A percentile compares a stretch with the other conserved stretches of the same genome.
These are phyloP conservation scores for Neurospora hispaniola DNA, from an alignment of 495 filamentous ascomycete genomes.

Conservation along the genomic window DNA sequence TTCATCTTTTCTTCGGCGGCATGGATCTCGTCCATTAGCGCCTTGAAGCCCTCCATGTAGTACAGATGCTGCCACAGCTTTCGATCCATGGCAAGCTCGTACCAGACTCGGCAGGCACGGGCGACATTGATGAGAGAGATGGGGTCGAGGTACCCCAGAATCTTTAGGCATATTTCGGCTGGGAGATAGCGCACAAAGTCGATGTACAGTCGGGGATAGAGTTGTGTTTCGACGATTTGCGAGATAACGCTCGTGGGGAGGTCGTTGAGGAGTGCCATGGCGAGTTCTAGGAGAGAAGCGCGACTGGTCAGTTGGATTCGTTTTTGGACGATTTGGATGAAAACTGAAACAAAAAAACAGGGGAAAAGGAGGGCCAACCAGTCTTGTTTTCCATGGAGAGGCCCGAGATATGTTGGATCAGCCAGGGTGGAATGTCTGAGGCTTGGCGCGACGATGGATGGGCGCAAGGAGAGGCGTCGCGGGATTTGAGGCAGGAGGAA, in stretches of 20 bases:
- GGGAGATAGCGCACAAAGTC: conserved; percentile 81
- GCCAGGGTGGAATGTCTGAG: conserved; percentile 29
- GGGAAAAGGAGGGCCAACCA: conserved; percentile 25
- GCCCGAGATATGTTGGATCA: conserved; percentile 33
- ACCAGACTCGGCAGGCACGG: conserved; percentile 70
- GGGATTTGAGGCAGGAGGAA: conserved; percentile 13
- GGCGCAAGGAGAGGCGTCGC: conserved; percentile 14
- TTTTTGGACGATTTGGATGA: neutral
- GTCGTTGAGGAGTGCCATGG: conserved; percentile 56
- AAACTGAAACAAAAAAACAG: neutral
- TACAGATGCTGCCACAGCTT: conserved; percentile 81
- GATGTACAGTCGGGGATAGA: conserved; percentile 76
- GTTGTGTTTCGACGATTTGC: conserved; percentile 54
- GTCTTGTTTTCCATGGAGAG: conserved; percentile 37
- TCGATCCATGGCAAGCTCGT: conserved; percentile 67
- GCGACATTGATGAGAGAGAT: conserved; percentile 67
- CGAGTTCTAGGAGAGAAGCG: conserved; percentile 36
- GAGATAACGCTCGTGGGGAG: conserved; percentile 67
- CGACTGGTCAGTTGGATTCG: neutral
- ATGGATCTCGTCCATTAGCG: conserved; percentile 53
- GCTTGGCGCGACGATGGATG: conserved; percentile 16
- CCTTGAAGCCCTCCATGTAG: conserved; percentile 72
- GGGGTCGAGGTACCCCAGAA: conserved; percentile 76
- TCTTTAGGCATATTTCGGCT: conserved; percentile 76
- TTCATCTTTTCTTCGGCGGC: conserved; percentile 54